phyloP scores from a whole-genome alignment of 1,284 basidiomycete genomes.

The Microbotryum saponariae region DNA sequence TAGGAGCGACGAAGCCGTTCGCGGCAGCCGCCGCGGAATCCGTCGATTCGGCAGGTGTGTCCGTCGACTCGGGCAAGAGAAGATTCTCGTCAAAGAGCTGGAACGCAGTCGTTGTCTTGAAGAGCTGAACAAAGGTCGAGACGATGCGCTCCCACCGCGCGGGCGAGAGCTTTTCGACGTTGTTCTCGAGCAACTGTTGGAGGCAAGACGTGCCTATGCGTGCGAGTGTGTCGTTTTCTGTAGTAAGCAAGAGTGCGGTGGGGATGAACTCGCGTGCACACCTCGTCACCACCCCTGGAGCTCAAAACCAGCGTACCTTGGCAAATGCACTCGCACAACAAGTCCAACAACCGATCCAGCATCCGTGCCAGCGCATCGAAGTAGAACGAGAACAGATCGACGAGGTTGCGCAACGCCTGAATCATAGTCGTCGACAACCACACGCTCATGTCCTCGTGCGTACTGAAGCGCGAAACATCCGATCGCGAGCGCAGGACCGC shows the following conservation, averaged over 20 bases:
- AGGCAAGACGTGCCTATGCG: conserved; percentile 96
- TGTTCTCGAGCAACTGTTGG: conserved; percentile 90
- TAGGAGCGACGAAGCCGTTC: conserved; percentile 64
- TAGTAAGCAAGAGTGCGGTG: background rate
- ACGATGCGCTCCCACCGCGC: conserved; percentile 87
- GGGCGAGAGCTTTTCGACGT: conserved; percentile 77
- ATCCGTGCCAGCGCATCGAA: conserved; percentile 86
- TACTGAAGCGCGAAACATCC: conserved; percentile 84
- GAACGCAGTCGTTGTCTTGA: conserved; percentile 94
- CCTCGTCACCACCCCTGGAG: background rate
- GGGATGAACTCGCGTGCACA: conserved; percentile 12
- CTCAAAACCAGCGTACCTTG: conserved; percentile 60
- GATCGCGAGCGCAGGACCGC: conserved; percentile 74
- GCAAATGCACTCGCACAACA: conserved; percentile 95
- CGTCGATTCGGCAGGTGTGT: conserved; percentile 9
- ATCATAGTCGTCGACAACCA: conserved; percentile 99
- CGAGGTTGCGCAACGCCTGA: conserved; percentile 88
- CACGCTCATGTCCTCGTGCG: conserved; percentile 98
- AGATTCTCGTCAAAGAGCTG: conserved; percentile 90
- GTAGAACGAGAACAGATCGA: conserved; percentile 93
- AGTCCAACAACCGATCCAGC: conserved; percentile 82
- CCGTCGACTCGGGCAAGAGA: conserved; percentile 52
- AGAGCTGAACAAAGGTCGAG: conserved; percentile 87
- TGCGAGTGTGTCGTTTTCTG: conserved; percentile 96
- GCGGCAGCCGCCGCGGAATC: conserved; percentile 9